Evolutionary conservation across 2,329 filamentous ascomycete species (phyloP).

Genomic region (Colletotrichum liriopes): DNA sequence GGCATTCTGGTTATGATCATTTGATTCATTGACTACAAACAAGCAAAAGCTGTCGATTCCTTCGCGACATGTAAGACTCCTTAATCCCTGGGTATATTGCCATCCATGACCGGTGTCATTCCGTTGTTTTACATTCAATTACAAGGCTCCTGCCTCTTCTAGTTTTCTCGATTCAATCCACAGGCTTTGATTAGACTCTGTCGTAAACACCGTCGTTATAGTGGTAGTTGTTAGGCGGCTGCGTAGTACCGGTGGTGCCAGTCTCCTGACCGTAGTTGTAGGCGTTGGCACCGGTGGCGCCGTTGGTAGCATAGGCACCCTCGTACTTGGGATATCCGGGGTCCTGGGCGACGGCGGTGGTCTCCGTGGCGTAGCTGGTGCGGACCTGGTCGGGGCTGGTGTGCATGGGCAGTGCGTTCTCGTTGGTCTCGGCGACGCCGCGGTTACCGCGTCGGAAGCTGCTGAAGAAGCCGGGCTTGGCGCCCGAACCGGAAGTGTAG

Average conservation of each 20-base stretch:
- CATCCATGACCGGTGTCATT: conserved; percentile 10
- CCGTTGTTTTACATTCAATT: conserved; percentile 9
- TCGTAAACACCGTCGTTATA: conserved; percentile 58
- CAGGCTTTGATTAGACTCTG: conserved; percentile 14
- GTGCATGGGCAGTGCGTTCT: conserved; percentile 57
- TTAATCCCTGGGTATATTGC: conserved; percentile 35
- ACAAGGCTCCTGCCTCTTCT: conserved; percentile 36
- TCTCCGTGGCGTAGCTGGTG: conserved; percentile 60
- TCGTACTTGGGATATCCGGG: conserved; percentile 46
- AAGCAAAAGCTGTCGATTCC: background rate
- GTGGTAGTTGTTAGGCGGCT: conserved; percentile 48
- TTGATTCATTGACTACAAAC: conserved; percentile 11
- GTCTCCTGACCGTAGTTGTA: conserved; percentile 35
- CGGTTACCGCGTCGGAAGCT: conserved; percentile 54
- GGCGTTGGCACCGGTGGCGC: conserved; percentile 4
- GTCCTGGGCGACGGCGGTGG: conserved; percentile 51
- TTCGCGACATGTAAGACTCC: conserved; percentile 8
- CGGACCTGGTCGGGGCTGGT: conserved; percentile 60
- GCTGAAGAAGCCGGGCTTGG: conserved; percentile 52
- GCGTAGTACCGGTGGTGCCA: conserved; percentile 27
- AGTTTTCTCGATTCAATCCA: conserved; percentile 44
- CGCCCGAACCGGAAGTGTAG: conserved; percentile 73
- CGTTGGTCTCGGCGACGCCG: conserved; percentile 48
- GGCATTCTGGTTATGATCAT: background rate
- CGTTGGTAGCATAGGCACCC: conserved; percentile 17